Evolutionary conservation across 164 flowering plant species (phyloP).

Genomic region (Protea cynaroides): DNA sequence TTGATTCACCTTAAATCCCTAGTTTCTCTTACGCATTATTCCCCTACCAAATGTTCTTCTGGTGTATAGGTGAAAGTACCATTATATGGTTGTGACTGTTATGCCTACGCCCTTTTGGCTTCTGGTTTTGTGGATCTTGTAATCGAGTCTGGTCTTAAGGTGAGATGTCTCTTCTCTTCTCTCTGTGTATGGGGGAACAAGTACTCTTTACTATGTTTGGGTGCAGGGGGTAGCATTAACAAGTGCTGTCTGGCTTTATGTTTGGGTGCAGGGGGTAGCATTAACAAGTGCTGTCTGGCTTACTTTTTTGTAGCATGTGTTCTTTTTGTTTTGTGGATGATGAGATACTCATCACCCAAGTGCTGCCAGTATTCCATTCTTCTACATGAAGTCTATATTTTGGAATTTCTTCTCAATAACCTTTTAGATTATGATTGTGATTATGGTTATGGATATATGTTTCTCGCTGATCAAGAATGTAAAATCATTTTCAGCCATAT

Average conservation of each 20-base stretch:
- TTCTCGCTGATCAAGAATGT: background rate
- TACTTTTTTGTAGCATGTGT: background rate
- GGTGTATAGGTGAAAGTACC: constrained; percentile 82
- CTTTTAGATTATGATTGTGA: too few species aligned
- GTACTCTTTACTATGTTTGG: background rate
- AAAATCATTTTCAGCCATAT: constrained; percentile 61
- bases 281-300: background rate
- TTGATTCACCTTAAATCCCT: too few species aligned
- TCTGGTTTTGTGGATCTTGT: constrained; percentile 95
- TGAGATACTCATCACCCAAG: too few species aligned
- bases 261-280: background rate
- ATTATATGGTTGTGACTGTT: constrained; percentile 94
- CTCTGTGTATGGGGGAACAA: background rate
- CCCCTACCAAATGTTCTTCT: background rate
- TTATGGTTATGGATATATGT: too few species aligned
- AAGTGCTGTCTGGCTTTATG: background rate
- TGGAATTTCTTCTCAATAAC: too few species aligned
- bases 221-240: background rate
- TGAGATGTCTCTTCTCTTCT: constrained; percentile 16
- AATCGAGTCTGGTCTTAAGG: constrained; percentile 93
- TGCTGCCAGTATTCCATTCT: too few species aligned
- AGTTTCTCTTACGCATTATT: background rate
- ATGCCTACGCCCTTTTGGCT: constrained; percentile 95
- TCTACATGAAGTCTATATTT: too few species aligned
- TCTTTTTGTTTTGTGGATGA: too few species aligned